These are phyloP conservation scores for Populus nigra DNA, from an alignment of 345 rosid genomes.

Conservation along the genomic window DNA sequence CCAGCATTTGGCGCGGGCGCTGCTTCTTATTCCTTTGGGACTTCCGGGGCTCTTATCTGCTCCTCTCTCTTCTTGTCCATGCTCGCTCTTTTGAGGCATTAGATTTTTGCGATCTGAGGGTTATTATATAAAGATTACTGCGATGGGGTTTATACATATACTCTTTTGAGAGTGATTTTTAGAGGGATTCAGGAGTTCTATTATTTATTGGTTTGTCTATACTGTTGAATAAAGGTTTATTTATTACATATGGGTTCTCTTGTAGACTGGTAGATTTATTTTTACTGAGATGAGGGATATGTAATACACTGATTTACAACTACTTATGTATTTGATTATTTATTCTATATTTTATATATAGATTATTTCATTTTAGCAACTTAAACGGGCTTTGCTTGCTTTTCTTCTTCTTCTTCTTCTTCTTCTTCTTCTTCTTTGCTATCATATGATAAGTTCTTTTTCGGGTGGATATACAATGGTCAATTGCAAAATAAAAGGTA, in stretches of 20 bases:
- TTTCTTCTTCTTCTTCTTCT: neutral
- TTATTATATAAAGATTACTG: neutral
- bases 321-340: neutral
- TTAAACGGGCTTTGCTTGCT: neutral
- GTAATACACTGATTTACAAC: neutral
- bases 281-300: neutral
- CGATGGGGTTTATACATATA: neutral
- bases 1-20: conserved; percentile 13
- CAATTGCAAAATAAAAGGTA: no score
- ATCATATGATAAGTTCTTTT: no score
- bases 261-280: neutral
- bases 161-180: neutral
- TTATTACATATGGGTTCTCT: neutral
- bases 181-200: neutral
- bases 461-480: no score
- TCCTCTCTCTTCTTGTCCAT: conserved; percentile 3
- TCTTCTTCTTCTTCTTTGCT: neutral
- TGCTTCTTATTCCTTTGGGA: neutral
- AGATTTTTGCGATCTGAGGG: neutral
- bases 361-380: neutral
- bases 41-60: neutral
- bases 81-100: neutral
- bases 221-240: neutral
- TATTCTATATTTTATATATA: neutral
- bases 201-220: neutral